Evolutionary conservation across 768 basidiomycete species (phyloP), one percentile per base, ranked within the genome.

Genomic region (Lactarius vividus): DNA sequence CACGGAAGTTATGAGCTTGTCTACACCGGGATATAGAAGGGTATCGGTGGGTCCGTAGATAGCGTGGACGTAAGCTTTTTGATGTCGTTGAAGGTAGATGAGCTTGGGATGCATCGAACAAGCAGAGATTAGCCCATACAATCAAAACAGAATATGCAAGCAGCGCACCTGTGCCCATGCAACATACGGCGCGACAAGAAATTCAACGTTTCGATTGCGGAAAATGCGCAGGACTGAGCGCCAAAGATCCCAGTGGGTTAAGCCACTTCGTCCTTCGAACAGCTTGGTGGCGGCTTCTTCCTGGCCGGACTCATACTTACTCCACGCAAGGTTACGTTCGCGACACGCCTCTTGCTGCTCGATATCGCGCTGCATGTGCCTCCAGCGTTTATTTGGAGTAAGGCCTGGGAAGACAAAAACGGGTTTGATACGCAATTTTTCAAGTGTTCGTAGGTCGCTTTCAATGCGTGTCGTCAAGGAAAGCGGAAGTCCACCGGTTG

Each of bases 341-440:
- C 86, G 82, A 75, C 88, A 89, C 20, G 86, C 87, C 55, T 93
- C 89, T 55, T 76, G 78, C 69, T 77, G 75, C 69, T 79, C 80
- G 44, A 72, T 67, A 57, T 79, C 81, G 70, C 85, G 80, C 54
- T 85, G 83, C 64, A 83, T 82, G 13, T 82, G 83, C 76, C 90
- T 91, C 79, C 82, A 83, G 63, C 89, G 85, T 68, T 87, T 88
- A 71, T 87, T 87, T 1, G 92, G 91, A 1, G 86, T 80, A 37
- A 99, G 81, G 4, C 97, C 97, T 18, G 92, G 87, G 77, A 98
- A 98, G 59, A 99, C 93, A 72, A 99, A 96, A n/a, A 99, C 94
- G 26, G 97, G 97, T 75, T 96, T 97, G 82, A 99, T 98, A 70
- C 85, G 88, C 39, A 92, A 81, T 78, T 88, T 89, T 82, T 97